Percentiles rank a stretch among this genome's conserved stretches.
These are phyloP conservation scores for Fusarium pseudonygamai DNA, from an alignment of 2,329 filamentous ascomycete species.

Conservation along the genomic window DNA sequence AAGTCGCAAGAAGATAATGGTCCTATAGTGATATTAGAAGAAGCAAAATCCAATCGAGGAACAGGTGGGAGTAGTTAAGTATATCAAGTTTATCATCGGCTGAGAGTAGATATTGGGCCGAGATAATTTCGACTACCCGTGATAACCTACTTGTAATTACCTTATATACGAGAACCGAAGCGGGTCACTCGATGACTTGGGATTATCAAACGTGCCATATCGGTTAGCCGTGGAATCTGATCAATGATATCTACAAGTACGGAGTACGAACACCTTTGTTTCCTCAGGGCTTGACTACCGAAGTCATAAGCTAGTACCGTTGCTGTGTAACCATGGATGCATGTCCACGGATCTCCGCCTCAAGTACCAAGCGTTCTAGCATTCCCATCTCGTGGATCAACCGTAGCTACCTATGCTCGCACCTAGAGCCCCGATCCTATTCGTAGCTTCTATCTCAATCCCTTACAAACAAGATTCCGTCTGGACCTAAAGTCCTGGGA, in stretches of 20 bases:
- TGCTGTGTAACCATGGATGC: neutral
- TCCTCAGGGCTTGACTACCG: neutral
- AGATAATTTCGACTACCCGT: neutral
- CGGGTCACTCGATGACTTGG: neutral
- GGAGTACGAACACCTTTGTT: neutral
- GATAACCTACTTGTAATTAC: neutral
- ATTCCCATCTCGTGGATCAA: neutral
- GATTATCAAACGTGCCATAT: neutral
- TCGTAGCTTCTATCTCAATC: neutral
- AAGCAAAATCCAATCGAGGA: neutral
- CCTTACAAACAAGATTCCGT: neutral
- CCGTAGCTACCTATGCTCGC: neutral
- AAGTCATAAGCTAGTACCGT: neutral
- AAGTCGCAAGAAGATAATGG: neutral
- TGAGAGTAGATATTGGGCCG: neutral
- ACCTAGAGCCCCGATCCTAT: neutral
- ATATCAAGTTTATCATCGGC: neutral
- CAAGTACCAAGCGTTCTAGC: neutral
- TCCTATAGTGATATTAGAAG: neutral
- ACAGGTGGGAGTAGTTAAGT: no score
- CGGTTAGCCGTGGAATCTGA: neutral
- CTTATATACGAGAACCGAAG: neutral
- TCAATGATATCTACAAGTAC: neutral
- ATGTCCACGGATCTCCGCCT: neutral
- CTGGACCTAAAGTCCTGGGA: neutral